Conservation (phyloP, 2,329 filamentous ascomycete genomes). For the Diaporthe sp. region DNA sequence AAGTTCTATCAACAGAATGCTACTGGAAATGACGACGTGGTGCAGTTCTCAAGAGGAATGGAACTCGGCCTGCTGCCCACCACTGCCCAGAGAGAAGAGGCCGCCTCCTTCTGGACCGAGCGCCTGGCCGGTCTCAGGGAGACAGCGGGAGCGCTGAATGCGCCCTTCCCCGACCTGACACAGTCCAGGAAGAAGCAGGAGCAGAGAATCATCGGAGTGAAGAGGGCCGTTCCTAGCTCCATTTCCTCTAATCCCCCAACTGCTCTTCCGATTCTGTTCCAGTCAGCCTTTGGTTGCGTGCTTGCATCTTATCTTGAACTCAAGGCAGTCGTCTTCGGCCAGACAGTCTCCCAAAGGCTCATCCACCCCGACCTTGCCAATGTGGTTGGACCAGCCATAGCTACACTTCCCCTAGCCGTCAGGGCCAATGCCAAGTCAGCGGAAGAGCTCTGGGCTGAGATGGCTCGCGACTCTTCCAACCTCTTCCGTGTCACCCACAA, state of each 20-base stretch:
- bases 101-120: slow-evolving; percentile 39
- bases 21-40: slow-evolving; percentile 26
- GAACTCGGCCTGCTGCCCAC: slow-evolving; percentile 43
- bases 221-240: slow-evolving; percentile 24
- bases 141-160: slow-evolving; percentile 41
- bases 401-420: slow-evolving; percentile 42
- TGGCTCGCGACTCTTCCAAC: slow-evolving; percentile 35
- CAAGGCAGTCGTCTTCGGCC: slow-evolving; percentile 43
- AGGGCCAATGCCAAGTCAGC: slow-evolving; percentile 37
- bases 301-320: slow-evolving; percentile 42
- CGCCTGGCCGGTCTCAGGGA: slow-evolving; percentile 38
- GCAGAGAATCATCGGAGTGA: slow-evolving; percentile 35
- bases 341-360: slow-evolving; percentile 43
- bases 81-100: slow-evolving; percentile 40
- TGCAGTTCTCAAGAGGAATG: slow-evolving; percentile 40
- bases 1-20: slow-evolving; percentile 32
- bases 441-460: slow-evolving; percentile 39
- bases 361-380: slow-evolving; percentile 42
- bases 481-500: slow-evolving; percentile 37
- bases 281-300: slow-evolving; percentile 44
- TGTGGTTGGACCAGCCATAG: slow-evolving; percentile 44
- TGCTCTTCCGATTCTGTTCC: slow-evolving; percentile 39
- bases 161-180: slow-evolving; percentile 43
- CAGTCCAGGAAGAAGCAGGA: slow-evolving; percentile 42
- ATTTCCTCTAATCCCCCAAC: neutral